Percentiles rank a stretch among this genome's conserved stretches.
phyloP scores from a whole-genome alignment of 805 yeast genomes.

The Cyberlindnera samutprakarnensis region DNA sequence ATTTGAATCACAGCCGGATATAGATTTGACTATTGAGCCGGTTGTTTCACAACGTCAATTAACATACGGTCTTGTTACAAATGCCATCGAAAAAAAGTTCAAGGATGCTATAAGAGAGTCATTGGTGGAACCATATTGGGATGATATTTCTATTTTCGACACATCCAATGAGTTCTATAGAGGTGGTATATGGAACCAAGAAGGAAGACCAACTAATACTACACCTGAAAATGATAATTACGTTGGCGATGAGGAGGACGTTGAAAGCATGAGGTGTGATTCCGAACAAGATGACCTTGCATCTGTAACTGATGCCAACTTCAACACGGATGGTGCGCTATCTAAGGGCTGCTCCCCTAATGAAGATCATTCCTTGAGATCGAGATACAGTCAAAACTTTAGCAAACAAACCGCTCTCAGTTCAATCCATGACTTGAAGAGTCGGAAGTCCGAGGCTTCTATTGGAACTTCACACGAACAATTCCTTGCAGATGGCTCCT shows the following conservation, averaged over 20 bases:
- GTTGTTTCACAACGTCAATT: constrained; percentile 81
- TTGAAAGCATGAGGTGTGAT: not conserved
- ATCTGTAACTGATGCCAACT: constrained; percentile 2
- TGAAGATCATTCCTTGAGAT: constrained; percentile 12
- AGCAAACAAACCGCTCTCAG: constrained; percentile 5
- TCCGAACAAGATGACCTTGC: not conserved
- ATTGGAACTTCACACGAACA: constrained; percentile 22
- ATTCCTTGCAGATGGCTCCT: constrained; percentile 23
- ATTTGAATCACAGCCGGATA: constrained; percentile 69
- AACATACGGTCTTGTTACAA: constrained; percentile 71
- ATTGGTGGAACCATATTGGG: constrained; percentile 82
- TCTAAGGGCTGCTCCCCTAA: constrained; percentile 1
- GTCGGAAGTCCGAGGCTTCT: constrained; percentile 17
- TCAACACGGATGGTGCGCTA: not conserved
- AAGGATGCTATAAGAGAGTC: constrained; percentile 74
- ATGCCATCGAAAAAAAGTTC: constrained; percentile 68
- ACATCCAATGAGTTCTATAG: constrained; percentile 66
- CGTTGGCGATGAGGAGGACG: constrained; percentile 3
- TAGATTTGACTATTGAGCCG: constrained; percentile 79
- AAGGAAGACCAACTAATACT: no score
- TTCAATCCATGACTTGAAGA: constrained; percentile 2
- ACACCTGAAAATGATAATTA: constrained; percentile 9
- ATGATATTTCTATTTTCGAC: constrained; percentile 68
- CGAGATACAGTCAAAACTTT: constrained; percentile 3
- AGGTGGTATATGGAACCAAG: constrained; percentile 87